These are phyloP conservation scores for Termitomyces sp. DNA, from an alignment of 768 basidiomycete species.

Conservation along the genomic window DNA sequence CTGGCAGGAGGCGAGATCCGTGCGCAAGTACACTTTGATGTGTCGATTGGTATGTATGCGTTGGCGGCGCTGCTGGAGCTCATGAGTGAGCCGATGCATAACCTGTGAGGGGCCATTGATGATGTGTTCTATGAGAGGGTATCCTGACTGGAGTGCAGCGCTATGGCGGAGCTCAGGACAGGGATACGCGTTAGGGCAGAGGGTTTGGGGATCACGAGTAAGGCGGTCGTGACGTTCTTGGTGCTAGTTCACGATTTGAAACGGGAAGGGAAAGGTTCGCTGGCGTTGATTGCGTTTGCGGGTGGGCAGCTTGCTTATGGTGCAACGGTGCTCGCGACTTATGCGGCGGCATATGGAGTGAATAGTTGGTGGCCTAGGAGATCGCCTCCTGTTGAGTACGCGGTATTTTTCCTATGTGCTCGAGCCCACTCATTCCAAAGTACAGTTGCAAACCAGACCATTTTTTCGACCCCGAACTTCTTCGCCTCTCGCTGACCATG, in stretches of 20 bases:
- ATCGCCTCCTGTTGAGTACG: constrained; percentile 15
- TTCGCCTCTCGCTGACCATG: constrained; percentile 74
- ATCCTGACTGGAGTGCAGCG: constrained; percentile 30
- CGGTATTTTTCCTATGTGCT: neutral
- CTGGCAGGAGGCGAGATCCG: constrained; percentile 49
- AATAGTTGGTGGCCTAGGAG: constrained; percentile 26
- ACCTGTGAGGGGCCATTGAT: constrained; percentile 38
- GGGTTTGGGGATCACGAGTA: constrained; percentile 71
- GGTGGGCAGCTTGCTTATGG: constrained; percentile 80
- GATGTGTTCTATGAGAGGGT: constrained; percentile 3
- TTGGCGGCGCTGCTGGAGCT: constrained; percentile 74
- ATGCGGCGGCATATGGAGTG: constrained; percentile 38
- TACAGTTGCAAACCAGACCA: constrained; percentile 8
- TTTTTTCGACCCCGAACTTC: constrained; percentile 32
- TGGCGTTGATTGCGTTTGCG: constrained; percentile 80
- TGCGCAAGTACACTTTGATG: constrained; percentile 58
- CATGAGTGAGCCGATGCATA: constrained; percentile 77
- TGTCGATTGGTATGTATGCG: constrained; percentile 66
- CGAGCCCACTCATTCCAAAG: neutral
- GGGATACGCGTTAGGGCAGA: constrained; percentile 78
- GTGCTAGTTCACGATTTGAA: constrained; percentile 49
- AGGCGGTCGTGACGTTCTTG: constrained; percentile 68
- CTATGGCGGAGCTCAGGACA: constrained; percentile 64
- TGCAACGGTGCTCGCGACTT: constrained; percentile 47
- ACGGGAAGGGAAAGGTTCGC: constrained; percentile 25